phyloP scores from a whole-genome alignment of 139 green algal species.

The Micractinium conductrix region DNA sequence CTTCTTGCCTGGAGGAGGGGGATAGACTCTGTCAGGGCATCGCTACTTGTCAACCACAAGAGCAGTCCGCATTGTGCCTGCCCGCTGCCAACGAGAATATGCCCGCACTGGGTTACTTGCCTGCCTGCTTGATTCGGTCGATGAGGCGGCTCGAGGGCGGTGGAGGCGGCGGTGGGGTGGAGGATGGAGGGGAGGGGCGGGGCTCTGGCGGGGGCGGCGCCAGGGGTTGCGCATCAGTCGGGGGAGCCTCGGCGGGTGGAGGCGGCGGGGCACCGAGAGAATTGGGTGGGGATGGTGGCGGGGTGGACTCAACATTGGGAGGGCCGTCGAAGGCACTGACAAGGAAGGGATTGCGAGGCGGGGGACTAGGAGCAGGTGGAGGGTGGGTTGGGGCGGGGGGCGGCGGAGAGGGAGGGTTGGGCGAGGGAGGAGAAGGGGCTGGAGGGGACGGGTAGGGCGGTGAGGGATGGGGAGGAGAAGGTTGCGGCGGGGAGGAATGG shows the following conservation, averaged over 20 bases:
- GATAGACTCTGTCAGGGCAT: too few relatives aligned
- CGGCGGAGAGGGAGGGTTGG: neutral
- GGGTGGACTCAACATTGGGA: neutral
- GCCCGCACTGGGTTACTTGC: too few relatives aligned
- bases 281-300: neutral
- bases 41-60: too few relatives aligned
- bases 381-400: neutral
- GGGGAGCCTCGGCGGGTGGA: neutral
- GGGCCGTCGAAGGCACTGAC: conserved; percentile 10
- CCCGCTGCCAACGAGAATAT: too few relatives aligned
- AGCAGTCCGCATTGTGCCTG: too few relatives aligned
- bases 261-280: neutral
- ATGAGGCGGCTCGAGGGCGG: neutral
- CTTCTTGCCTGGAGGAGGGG: too few relatives aligned
- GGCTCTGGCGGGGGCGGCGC: too few relatives aligned
- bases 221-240: neutral
- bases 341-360: neutral
- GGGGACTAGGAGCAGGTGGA: neutral
- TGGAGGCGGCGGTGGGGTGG: neutral
- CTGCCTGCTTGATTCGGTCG: neutral
- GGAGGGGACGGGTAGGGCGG: neutral
- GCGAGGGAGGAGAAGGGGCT: neutral
- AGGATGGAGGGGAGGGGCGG: too few relatives aligned
- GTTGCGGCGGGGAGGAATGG: neutral
- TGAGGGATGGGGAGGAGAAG: neutral